These are phyloP conservation scores for Viridothelium virens DNA, from an alignment of 495 filamentous ascomycete species.

Conservation along the genomic window DNA sequence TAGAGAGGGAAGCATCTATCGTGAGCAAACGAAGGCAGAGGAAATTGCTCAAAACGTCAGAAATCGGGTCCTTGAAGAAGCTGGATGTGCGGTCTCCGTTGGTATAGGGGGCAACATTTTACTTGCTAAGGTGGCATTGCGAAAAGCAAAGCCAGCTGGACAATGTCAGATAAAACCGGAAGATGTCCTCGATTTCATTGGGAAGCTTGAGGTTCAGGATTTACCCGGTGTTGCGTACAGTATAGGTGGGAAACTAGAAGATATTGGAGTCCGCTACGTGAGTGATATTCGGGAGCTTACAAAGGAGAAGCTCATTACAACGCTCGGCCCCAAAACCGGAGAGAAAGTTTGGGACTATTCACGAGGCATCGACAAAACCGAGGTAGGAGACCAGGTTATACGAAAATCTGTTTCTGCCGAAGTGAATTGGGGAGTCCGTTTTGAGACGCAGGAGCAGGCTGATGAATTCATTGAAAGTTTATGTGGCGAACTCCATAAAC, in stretches of 20 bases:
- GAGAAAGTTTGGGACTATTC: conserved; percentile 87
- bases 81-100: conserved; percentile 83
- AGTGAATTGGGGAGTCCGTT: conserved; percentile 96
- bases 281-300: conserved; percentile 69
- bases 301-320: conserved; percentile 62
- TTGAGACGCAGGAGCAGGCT: conserved; percentile 78
- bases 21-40: conserved; percentile 75
- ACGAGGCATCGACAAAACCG: conserved; percentile 75
- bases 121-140: conserved; percentile 78
- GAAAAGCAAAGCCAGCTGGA: conserved; percentile 90
- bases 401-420: conserved; percentile 93
- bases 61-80: conserved; percentile 58
- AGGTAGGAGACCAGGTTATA: conserved; percentile 72
- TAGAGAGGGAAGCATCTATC: conserved; percentile 64
- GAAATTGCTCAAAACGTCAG: conserved; percentile 62
- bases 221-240: conserved; percentile 86
- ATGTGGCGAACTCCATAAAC: conserved; percentile 70
- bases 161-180: conserved; percentile 81
- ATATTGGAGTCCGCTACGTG: conserved; percentile 74
- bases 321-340: conserved; percentile 84
- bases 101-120: conserved; percentile 90
- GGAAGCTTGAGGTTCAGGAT: conserved; percentile 63
- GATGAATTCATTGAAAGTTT: conserved; percentile 82
- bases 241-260: conserved; percentile 73
- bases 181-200: conserved; percentile 67